phyloP scores from a whole-genome alignment of 2,329 filamentous ascomycete genomes.

The Xylariaceae sp. region DNA sequence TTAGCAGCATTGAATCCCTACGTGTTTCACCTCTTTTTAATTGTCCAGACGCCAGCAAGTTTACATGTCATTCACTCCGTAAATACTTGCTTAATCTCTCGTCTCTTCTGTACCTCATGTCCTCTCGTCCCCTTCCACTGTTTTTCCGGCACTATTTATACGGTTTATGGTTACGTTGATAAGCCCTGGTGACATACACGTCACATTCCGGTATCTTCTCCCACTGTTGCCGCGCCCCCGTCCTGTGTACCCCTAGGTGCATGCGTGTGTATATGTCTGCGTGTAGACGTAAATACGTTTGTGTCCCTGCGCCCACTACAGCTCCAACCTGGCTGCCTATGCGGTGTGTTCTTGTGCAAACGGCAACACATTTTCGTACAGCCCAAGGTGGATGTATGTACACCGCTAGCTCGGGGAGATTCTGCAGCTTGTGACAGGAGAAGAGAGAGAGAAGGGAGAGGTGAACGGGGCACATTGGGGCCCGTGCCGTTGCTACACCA shows the following conservation, averaged over 20 bases:
- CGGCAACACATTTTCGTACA: slow-evolving; percentile 35
- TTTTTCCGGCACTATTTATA: no score
- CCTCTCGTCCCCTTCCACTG: no score
- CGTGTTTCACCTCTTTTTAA: not conserved
- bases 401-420: slow-evolving; percentile 33
- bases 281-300: slow-evolving; percentile 14
- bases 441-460: slow-evolving; percentile 1
- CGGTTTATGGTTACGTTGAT: no score
- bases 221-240: not conserved
- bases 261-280: slow-evolving; percentile 25
- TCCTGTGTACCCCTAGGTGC: not conserved
- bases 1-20: slow-evolving; percentile 8
- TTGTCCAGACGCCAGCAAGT: no score
- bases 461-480: not conserved
- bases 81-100: no score
- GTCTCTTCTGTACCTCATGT: no score
- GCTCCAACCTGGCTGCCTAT: slow-evolving; percentile 19
- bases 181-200: not conserved
- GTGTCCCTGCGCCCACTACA: slow-evolving; percentile 13
- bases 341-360: slow-evolving; percentile 37
- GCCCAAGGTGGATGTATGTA: slow-evolving; percentile 21
- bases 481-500: slow-evolving; percentile 2
- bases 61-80: not conserved
- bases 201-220: not conserved
- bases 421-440: slow-evolving; percentile 27